Base-by-base conservation (phyloP, 2,329 filamentous ascomycete genomes). In the Proliferodiscus dingleyae region DNA sequence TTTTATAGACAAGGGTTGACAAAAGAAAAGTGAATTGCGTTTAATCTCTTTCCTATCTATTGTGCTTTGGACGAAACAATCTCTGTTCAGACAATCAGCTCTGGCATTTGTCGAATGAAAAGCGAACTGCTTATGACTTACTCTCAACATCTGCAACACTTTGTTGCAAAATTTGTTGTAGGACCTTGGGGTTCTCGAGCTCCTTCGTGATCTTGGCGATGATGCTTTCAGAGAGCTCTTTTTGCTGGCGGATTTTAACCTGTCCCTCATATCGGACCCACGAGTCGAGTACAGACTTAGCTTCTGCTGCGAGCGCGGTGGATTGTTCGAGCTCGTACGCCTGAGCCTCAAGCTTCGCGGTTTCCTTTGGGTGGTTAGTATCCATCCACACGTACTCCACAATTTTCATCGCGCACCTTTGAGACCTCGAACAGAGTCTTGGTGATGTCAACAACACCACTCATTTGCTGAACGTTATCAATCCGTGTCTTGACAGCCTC, bases 121-220 rank as follows among this genome's bases (percentile, higher is more conserved):
- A n/a, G n/a, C n/a, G n/a, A n/a, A n/a, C n/a, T n/a, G n/a, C n/a
- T n/a, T n/a, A 32, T 16, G 21, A 68, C 81, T 68, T 77, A 96
- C 90, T 91, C 83, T 98, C 93, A 67, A 98, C 84, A 71, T 98
- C 93, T 56, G 85, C 74, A 65, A 98, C 81, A 70, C 89, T 95
- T 80, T 98, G 93, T 75, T 93, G 86, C 61, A 98, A 83, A 65
- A 98, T 96, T 77, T 96, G 89, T 79, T 96, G 89, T 63, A 98
- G 83, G 58, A 85, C 80, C 82, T 90, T 97, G 70, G 94, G 93
- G 80, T 87, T 96, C 80, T 96, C 88, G 49, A 98, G 83, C 80
- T 97, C 91, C 83, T 97, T 97, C 72, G 87, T 85, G 67, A 97
- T 93, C 83, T 96, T 98, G 77, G 86, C 82, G 65, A 98, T 97